Conservation (phyloP, 208 protist genomes). For the Trypanosoma brucei region DNA sequence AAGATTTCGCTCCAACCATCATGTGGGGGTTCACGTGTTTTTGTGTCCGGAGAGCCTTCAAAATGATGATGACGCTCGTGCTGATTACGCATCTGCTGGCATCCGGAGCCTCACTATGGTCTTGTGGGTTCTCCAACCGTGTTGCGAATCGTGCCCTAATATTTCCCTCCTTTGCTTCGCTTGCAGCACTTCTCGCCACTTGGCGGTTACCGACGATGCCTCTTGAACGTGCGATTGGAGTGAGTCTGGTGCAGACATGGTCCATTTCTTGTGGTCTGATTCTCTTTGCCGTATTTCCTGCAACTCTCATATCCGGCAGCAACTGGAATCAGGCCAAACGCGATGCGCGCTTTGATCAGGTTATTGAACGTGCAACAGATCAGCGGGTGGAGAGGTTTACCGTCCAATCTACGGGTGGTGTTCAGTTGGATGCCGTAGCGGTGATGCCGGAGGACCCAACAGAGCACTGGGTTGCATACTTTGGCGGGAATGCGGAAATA, state of each 20-base stretch:
- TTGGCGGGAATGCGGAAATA: conserved; percentile 79
- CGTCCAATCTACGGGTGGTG: conserved; percentile 21
- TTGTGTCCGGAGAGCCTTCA: conserved; percentile 19
- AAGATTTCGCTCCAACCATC: conserved; percentile 21
- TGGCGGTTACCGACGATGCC: conserved; percentile 8
- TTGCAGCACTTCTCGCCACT: not conserved
- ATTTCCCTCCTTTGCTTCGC: conserved; percentile 5
- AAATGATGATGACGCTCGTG: conserved; percentile 16
- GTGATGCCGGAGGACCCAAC: conserved; percentile 31
- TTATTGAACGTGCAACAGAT: conserved; percentile 17
- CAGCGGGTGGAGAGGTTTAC: conserved; percentile 18
- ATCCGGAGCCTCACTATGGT: conserved; percentile 17
- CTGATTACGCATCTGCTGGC: conserved; percentile 26
- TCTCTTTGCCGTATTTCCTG: conserved; percentile 57
- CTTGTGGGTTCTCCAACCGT: not conserved
- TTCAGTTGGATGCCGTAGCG: conserved; percentile 43
- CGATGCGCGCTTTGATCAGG: conserved; percentile 19
- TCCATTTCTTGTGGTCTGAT: conserved; percentile 35
- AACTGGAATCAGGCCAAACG: conserved; percentile 2
- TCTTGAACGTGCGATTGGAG: not conserved
- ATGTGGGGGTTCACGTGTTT: conserved; percentile 36
- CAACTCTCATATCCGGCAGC: conserved; percentile 21
- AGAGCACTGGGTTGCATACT: conserved; percentile 65
- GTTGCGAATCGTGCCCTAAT: conserved; percentile 18
- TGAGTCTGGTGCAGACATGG: conserved; percentile 45